Conservation (phyloP, 805 yeast genomes). For the Candida oleophila region DNA sequence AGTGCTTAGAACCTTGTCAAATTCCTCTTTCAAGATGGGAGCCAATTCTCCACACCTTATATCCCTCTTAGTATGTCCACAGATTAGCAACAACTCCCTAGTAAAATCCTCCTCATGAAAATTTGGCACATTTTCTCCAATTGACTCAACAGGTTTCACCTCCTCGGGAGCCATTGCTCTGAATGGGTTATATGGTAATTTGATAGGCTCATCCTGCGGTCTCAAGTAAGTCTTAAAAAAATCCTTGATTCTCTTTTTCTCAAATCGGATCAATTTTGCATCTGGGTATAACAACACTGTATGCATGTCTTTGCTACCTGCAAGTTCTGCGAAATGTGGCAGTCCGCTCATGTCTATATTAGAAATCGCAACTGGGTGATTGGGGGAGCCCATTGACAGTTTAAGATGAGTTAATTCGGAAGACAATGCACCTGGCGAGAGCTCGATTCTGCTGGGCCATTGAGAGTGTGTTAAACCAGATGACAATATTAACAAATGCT, state of each 20-base stretch:
- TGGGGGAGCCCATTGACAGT: constrained; percentile 34
- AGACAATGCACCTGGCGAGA: constrained; percentile 43
- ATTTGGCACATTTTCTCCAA: neutral
- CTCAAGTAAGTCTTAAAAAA: constrained; percentile 44
- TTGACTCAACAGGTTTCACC: neutral
- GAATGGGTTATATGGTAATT: constrained; percentile 24
- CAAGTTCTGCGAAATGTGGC: constrained; percentile 6
- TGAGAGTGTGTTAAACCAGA: constrained; percentile 37
- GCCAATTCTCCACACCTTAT: constrained; percentile 67
- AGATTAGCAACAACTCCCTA: constrained; percentile 47
- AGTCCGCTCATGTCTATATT: constrained; percentile 27
- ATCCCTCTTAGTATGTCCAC: constrained; percentile 69
- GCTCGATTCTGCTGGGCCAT: constrained; percentile 54
- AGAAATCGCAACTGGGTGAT: constrained; percentile 51
- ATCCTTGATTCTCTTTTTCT: constrained; percentile 21
- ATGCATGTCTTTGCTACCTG: constrained; percentile 10
- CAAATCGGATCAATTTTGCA: constrained; percentile 38
- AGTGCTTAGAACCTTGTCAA: constrained; percentile 36
- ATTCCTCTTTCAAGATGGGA: constrained; percentile 54
- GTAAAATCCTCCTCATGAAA: constrained; percentile 12
- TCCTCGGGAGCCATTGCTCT: constrained; percentile 3
- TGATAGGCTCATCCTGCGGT: constrained; percentile 25
- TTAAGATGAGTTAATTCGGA: constrained; percentile 36
- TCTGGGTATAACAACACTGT: constrained; percentile 58
- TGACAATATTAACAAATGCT: constrained; percentile 54